Conservation (phyloP, 1,139 yeast genomes). For the Candida sp. region DNA sequence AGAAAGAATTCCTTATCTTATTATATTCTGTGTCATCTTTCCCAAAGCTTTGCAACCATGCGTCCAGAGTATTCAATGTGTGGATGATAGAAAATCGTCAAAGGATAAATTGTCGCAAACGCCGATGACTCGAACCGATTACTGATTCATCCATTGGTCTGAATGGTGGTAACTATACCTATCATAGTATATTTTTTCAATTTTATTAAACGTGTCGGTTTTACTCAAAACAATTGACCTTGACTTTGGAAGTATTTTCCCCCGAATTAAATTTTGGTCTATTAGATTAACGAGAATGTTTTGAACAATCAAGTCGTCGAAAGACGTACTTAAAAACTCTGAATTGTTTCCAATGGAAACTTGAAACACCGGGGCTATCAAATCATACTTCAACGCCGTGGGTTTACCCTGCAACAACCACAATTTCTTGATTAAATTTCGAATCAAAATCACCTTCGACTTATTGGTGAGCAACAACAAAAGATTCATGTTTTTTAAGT, state of each 20-base stretch:
- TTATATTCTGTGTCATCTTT: no score
- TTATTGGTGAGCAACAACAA: conserved; percentile 25
- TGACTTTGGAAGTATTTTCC: conserved; percentile 45
- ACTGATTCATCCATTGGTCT: conserved; percentile 14
- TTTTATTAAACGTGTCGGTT: conserved; percentile 46
- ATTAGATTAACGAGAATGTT: conserved; percentile 47
- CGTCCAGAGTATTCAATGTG: no score
- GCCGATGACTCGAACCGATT: no score
- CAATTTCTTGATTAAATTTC: conserved; percentile 40
- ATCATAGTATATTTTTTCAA: conserved; percentile 30
- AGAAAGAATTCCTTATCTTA: no score
- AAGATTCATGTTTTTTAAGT: conserved; percentile 33
- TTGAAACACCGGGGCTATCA: conserved; percentile 18
- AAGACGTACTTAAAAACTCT: conserved; percentile 4
- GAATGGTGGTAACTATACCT: conserved; percentile 17
- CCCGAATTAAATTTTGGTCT: conserved; percentile 52
- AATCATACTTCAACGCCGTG: conserved; percentile 26
- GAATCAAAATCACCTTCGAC: conserved; percentile 37
- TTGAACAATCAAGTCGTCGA: conserved; percentile 36
- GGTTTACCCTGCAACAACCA: conserved; percentile 30
- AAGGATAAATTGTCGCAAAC: no score
- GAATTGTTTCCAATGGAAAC: conserved; percentile 11
- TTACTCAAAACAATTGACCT: conserved; percentile 48
- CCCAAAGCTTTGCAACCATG: no score
- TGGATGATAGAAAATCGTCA: no score